Percentiles rank a stretch among this genome's conserved stretches.
phyloP scores from a whole-genome alignment of 106 monocot genomes.

The Vanilla planifolia region DNA sequence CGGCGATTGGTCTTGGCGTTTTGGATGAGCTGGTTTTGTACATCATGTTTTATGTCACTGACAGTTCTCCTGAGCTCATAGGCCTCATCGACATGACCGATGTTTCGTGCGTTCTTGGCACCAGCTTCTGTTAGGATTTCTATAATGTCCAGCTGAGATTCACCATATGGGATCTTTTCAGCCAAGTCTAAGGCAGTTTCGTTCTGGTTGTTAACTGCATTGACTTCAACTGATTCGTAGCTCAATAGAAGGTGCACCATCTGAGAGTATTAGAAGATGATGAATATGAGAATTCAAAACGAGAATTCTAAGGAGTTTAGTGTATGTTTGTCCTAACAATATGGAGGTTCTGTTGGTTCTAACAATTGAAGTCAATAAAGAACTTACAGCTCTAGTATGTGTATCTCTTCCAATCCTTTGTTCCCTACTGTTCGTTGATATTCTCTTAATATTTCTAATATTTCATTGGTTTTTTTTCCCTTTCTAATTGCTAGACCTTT shows the following conservation, averaged over 20 bases:
- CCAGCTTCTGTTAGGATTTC: conserved; percentile 64
- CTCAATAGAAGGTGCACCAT: conserved; percentile 68
- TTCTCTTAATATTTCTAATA: no score
- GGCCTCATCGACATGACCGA: conserved; percentile 54
- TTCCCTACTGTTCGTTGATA: no score
- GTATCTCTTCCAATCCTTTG: no score
- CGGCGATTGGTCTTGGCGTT: conserved; percentile 77
- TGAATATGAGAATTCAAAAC: no score
- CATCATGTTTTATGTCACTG: conserved; percentile 84
- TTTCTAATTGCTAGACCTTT: no score
- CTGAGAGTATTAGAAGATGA: no score
- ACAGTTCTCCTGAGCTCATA: conserved; percentile 74
- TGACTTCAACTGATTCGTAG: conserved; percentile 62
- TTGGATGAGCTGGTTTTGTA: conserved; percentile 76
- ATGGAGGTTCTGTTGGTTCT: no score
- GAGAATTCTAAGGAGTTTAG: no score
- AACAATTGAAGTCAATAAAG: no score
- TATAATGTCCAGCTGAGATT: conserved; percentile 47
- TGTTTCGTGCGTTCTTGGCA: conserved; percentile 55
- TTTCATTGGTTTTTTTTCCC: no score
- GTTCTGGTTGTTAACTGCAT: conserved; percentile 67
- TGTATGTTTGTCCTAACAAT: no score
- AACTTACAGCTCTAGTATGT: no score
- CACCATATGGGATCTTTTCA: conserved; percentile 74
- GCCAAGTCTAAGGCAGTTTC: conserved; percentile 86